These are phyloP conservation scores for Gyromitra esculenta DNA, from an alignment of 2,329 filamentous ascomycete species.

Conservation along the genomic window DNA sequence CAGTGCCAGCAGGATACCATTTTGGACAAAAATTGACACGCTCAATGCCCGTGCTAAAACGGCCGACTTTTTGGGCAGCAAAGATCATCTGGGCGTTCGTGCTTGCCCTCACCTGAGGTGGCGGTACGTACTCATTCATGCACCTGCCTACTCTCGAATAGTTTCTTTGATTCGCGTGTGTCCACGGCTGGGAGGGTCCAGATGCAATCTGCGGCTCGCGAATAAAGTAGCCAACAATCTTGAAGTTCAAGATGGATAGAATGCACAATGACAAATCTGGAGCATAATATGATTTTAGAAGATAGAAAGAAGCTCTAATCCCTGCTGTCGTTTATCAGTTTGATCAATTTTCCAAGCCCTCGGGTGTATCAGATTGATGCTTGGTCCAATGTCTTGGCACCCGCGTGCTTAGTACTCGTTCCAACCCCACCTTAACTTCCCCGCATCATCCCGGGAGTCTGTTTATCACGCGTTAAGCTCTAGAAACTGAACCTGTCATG, in stretches of 20 bases:
- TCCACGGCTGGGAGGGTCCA: slow-evolving; percentile 27
- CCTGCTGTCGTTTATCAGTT: background rate
- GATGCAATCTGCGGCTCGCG: slow-evolving; percentile 33
- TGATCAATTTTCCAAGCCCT: background rate
- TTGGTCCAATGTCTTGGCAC: slow-evolving; percentile 41
- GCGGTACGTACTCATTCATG: slow-evolving; percentile 6
- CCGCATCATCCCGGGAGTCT: slow-evolving; percentile 20
- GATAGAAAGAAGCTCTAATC: slow-evolving; percentile 1
- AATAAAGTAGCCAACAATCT: slow-evolving; percentile 24
- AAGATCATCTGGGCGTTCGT: slow-evolving; percentile 22
- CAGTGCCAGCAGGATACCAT: background rate
- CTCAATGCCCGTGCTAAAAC: slow-evolving; percentile 18
- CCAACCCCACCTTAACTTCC: slow-evolving; percentile 46
- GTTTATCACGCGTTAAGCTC: slow-evolving; percentile 4
- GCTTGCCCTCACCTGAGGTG: slow-evolving; percentile 4
- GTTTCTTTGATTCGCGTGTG: slow-evolving; percentile 24
- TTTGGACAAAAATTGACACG: slow-evolving; percentile 22
- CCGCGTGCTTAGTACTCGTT: slow-evolving; percentile 22
- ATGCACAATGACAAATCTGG: slow-evolving; percentile 19
- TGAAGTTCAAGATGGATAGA: slow-evolving; percentile 18
- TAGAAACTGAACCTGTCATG: slow-evolving; percentile 28
- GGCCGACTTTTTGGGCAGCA: slow-evolving; percentile 5
- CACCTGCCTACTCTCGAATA: slow-evolving; percentile 20
- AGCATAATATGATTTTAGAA: slow-evolving; percentile 8
- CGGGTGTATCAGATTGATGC: slow-evolving; percentile 28